Conservation (phyloP, 805 yeast genomes). For the Saccharomycopsis capsularis region DNA sequence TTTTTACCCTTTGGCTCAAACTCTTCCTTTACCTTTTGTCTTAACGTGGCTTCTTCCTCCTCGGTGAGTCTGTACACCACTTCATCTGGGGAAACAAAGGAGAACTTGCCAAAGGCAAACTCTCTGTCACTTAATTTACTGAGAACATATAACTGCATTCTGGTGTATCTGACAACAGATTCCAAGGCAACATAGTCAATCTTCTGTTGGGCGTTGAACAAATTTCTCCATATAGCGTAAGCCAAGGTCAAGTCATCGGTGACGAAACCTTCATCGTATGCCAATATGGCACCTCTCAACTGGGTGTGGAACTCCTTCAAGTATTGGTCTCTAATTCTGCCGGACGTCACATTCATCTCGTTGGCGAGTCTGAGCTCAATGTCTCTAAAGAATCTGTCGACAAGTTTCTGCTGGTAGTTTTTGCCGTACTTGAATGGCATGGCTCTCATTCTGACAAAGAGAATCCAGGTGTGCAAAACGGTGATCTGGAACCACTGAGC, state of each 20-base stretch:
- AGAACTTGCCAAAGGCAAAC: constrained; percentile 85
- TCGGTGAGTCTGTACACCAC: constrained; percentile 64
- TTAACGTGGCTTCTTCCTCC: constrained; percentile 53
- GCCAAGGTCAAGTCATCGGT: constrained; percentile 75
- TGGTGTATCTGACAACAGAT: constrained; percentile 80
- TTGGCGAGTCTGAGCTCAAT: constrained; percentile 79
- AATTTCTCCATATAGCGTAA: constrained; percentile 80
- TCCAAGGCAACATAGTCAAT: constrained; percentile 80
- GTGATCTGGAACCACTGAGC: constrained; percentile 97
- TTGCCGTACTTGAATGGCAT: constrained; percentile 86
- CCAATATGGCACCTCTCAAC: constrained; percentile 78
- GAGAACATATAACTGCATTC: constrained; percentile 83
- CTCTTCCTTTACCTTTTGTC: constrained; percentile 42
- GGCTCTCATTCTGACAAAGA: constrained; percentile 92
- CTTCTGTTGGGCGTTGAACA: constrained; percentile 78
- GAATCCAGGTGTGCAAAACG: constrained; percentile 85
- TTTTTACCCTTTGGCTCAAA: constrained; percentile 44
- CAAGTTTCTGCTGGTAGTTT: constrained; percentile 85
- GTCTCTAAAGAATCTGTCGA: constrained; percentile 84
- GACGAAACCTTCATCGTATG: constrained; percentile 87
- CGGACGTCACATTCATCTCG: constrained; percentile 78
- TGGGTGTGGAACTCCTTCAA: constrained; percentile 87
- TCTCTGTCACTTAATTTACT: constrained; percentile 84
- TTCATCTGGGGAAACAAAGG: constrained; percentile 75
- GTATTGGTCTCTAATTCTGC: constrained; percentile 76